phyloP scores from a whole-genome alignment of 2,329 filamentous ascomycete genomes.

The Pseudogymnoascus sp. region DNA sequence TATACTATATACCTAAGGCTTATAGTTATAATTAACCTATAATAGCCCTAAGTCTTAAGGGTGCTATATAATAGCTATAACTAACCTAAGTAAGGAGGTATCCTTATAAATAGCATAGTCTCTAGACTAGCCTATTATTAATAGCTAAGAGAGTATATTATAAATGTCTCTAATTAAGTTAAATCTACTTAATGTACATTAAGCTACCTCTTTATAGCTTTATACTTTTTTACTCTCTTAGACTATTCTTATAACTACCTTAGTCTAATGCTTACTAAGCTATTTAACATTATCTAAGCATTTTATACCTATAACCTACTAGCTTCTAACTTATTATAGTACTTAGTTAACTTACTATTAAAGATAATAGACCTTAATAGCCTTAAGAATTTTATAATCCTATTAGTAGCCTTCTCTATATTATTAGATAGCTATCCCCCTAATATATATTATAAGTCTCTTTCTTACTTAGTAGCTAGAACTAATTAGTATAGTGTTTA shows the following conservation, averaged over 20 bases:
- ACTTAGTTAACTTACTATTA: slow-evolving; percentile 22
- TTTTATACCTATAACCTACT: slow-evolving; percentile 20
- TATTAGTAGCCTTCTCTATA: slow-evolving; percentile 22
- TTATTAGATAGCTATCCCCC: slow-evolving; percentile 24
- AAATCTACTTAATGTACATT: slow-evolving; percentile 14
- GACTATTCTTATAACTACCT: slow-evolving; percentile 18
- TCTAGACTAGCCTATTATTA: slow-evolving; percentile 16
- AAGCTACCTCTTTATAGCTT: slow-evolving; percentile 20
- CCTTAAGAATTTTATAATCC: slow-evolving; percentile 22
- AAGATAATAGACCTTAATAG: slow-evolving; percentile 16
- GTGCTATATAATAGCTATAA: no score
- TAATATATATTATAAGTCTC: slow-evolving; percentile 18
- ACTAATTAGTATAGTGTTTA: slow-evolving; percentile 10
- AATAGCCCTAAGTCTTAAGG: no score
- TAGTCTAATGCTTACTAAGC: slow-evolving; percentile 11
- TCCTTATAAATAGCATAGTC: slow-evolving; percentile 13
- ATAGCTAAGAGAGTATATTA: slow-evolving; percentile 21
- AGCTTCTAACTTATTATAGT: slow-evolving; percentile 17
- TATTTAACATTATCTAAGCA: slow-evolving; percentile 22
- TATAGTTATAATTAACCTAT: no score
- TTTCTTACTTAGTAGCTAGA: neutral
- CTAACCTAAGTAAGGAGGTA: no score
- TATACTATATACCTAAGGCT: no score
- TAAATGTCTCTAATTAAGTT: slow-evolving; percentile 19
- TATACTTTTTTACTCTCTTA: slow-evolving; percentile 22